A percentile compares a stretch with the other conserved stretches of the same genome.
Evolutionary conservation across 2,329 filamentous ascomycete species (phyloP).

Genomic region (Botrytis deweyae): DNA sequence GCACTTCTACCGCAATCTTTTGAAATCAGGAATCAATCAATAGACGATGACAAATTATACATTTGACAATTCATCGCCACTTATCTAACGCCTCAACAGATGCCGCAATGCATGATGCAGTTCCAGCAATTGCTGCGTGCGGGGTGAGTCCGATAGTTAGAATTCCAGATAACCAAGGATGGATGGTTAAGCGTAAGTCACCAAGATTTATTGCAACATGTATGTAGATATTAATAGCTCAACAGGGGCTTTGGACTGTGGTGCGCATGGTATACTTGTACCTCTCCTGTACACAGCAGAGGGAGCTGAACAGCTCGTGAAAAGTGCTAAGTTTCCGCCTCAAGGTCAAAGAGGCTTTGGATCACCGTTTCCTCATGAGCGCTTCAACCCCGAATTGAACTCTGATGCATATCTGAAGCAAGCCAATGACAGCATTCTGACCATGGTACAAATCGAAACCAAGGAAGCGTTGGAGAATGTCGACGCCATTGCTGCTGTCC

Average conservation of each 20-base stretch:
- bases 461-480: slow-evolving; percentile 59
- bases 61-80: neutral
- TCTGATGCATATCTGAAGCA: slow-evolving; percentile 57
- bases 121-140: slow-evolving; percentile 55
- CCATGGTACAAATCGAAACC: slow-evolving; percentile 69
- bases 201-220: slow-evolving; percentile 42
- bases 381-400: slow-evolving; percentile 48
- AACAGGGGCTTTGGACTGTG: slow-evolving; percentile 52
- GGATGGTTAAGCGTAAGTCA: slow-evolving; percentile 51
- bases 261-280: slow-evolving; percentile 57
- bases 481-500: slow-evolving; percentile 60
- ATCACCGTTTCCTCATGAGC: slow-evolving; percentile 54
- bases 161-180: slow-evolving; percentile 56
- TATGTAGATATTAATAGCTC: slow-evolving; percentile 36
- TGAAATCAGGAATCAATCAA: neutral
- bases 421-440: slow-evolving; percentile 57
- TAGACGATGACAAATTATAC: neutral
- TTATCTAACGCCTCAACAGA: slow-evolving; percentile 40
- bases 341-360: slow-evolving; percentile 55
- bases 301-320: slow-evolving; percentile 51
- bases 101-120: slow-evolving; percentile 57
- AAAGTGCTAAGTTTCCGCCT: slow-evolving; percentile 56
- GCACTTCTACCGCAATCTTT: neutral
- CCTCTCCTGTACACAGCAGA: slow-evolving; percentile 55
- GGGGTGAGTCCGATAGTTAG: slow-evolving; percentile 57